Evolutionary conservation across 164 flowering plant species (phyloP).

Genomic region (Echeveria elegans): DNA sequence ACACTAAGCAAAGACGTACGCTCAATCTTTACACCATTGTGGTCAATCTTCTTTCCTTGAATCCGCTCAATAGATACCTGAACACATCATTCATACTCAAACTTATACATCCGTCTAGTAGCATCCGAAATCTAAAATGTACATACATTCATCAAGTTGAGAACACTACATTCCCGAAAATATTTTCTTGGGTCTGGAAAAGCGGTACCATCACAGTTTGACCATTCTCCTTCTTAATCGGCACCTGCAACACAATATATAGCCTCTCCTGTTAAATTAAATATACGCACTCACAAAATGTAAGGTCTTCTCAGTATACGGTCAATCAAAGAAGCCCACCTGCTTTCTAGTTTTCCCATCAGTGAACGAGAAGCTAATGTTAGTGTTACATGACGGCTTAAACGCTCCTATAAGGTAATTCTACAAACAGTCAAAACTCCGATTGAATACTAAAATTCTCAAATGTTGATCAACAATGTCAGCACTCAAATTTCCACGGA

Average conservation of each 20-base stretch:
- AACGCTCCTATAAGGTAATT: conserved; percentile 84
- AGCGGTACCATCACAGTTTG: conserved; percentile 63
- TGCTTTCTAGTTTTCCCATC: conserved; percentile 85
- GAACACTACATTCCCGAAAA: conserved; percentile 67
- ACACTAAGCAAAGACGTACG: conserved; percentile 49
- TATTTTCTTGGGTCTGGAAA: conserved; percentile 85
- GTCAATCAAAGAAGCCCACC: conserved; percentile 22
- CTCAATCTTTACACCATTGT: conserved; percentile 93
- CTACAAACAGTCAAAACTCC: conserved; percentile 27
- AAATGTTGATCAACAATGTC: no score
- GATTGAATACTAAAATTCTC: not conserved
- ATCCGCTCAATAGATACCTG: conserved; percentile 78
- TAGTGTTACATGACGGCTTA: conserved; percentile 78
- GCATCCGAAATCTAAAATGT: not conserved
- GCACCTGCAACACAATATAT: conserved; percentile 31
- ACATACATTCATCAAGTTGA: not conserved
- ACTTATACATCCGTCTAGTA: not conserved
- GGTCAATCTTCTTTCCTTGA: conserved; percentile 96
- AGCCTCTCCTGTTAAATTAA: not conserved
- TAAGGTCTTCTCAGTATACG: no score
- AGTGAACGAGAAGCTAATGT: conserved; percentile 55
- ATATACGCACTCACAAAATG: no score
- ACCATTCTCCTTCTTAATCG: conserved; percentile 82
- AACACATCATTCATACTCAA: conserved; percentile 13
- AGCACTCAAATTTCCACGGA: no score